Evolutionary conservation across 495 filamentous ascomycete species (phyloP).

Genomic region (Hypoxylon fragiforme): DNA sequence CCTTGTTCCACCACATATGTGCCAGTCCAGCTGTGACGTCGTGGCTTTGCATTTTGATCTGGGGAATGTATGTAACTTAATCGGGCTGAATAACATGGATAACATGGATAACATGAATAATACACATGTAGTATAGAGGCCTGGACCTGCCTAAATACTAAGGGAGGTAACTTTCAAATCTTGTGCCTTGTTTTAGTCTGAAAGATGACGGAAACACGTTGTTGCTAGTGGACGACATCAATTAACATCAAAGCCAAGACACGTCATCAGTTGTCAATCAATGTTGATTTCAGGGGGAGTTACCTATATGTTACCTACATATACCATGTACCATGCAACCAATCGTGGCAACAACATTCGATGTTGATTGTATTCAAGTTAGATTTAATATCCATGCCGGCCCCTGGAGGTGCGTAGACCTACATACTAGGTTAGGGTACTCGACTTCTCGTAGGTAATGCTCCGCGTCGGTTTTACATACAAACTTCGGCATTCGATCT

Average conservation of each 20-base stretch:
- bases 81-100: too few species aligned
- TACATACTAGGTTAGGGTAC: not conserved
- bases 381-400: too few species aligned
- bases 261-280: slow-evolving; percentile 30
- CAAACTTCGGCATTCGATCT: slow-evolving; percentile 12
- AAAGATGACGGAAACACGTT: slow-evolving; percentile 22
- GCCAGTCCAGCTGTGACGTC: slow-evolving; percentile 31
- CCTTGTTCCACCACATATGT: not conserved
- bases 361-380: too few species aligned
- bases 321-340: too few species aligned
- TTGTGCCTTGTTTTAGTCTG: slow-evolving; percentile 33
- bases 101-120: too few species aligned
- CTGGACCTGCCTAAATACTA: slow-evolving; percentile 12
- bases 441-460: too few species aligned
- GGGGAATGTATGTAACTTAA: not conserved
- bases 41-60: slow-evolving; percentile 24
- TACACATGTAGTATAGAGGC: not conserved
- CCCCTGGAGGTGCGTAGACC: too few species aligned
- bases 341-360: too few species aligned
- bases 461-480: too few species aligned
- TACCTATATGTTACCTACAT: too few species aligned
- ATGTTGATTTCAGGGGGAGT: slow-evolving; percentile 4
- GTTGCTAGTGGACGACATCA: slow-evolving; percentile 15
- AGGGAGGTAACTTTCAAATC: too few species aligned
- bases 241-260: slow-evolving; percentile 24